Conservation (phyloP, 2,329 filamentous ascomycete genomes). For the Fusarium succisae region DNA sequence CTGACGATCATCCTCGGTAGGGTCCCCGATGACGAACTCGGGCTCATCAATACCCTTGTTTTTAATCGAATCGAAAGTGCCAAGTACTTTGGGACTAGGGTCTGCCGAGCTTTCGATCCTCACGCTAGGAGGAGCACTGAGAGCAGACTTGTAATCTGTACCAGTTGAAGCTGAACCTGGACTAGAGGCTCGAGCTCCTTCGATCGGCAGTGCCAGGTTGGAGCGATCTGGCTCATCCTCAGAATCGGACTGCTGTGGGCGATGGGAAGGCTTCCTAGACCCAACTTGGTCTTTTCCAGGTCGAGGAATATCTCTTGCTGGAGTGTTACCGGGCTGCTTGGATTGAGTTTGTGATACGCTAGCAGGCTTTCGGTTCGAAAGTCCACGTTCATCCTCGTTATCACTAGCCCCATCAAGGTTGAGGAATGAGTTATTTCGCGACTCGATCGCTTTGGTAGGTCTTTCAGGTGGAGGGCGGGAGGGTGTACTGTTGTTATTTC, state of each 20-base stretch:
- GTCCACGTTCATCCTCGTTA: slow-evolving; percentile 51
- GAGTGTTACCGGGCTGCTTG: slow-evolving; percentile 12
- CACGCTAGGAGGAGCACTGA: slow-evolving; percentile 56
- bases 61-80: slow-evolving; percentile 46
- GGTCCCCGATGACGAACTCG: slow-evolving; percentile 65
- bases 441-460: slow-evolving; percentile 42
- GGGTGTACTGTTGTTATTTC: slow-evolving; percentile 50
- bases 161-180: slow-evolving; percentile 50
- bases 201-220: slow-evolving; percentile 55
- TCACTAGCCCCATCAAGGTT: slow-evolving; percentile 60
- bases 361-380: slow-evolving; percentile 17
- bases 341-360: slow-evolving; percentile 15
- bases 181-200: slow-evolving; percentile 50
- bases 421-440: slow-evolving; percentile 60
- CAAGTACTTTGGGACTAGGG: slow-evolving; percentile 49
- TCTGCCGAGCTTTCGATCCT: slow-evolving; percentile 54
- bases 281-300: slow-evolving; percentile 41
- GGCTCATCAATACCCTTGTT: slow-evolving; percentile 65
- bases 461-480: slow-evolving; percentile 47
- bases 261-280: slow-evolving; percentile 38
- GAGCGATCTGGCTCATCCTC: slow-evolving; percentile 48
- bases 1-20: slow-evolving; percentile 74
- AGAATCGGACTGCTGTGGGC: slow-evolving; percentile 43
- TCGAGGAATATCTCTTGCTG: slow-evolving; percentile 17
- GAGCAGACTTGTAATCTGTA: slow-evolving; percentile 53